Evolutionary conservation across 441 rosid genomes (phyloP), one percentile per base, ranked within the genome.

Genomic region (Corymbia calophylla): DNA sequence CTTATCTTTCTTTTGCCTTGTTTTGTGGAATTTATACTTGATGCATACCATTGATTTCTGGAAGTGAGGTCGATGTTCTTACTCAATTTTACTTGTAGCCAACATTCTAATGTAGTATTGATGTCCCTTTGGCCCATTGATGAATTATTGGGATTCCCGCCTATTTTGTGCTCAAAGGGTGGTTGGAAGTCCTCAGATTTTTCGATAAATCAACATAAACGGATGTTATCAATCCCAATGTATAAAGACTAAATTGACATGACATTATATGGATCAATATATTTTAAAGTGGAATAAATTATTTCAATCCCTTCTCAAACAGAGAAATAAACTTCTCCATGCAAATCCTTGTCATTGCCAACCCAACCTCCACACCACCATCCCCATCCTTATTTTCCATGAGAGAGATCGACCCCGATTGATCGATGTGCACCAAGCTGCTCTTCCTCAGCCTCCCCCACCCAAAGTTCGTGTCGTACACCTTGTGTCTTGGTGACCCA

Each of bases 361-460:
- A 47, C 10, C 87, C 91, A 0, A 90, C 47, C 44, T 90, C 91
- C 39, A 90, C 44, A 0, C 89, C 58, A 39, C 89, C 91, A 31
- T 58, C 66, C 31, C 39, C 91, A 19, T 87, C 87, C 54, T 2
- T 80, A 17, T 87, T 73, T 54, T 90, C 87, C 1, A 29, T 48
- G 12, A 90, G 51, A 49, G 89, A 90, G 44, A 90, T 58, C 9
- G 77, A 39, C 27, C 56, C 16, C 5, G 62, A 18, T 17, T 10
- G 53, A 55, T 86, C 88, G 3, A 86, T 68, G 85, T 89, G 87
- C 47, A 49, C 91, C n/a, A 91, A 25, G 87, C 91, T 91, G 53
- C 66, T 84, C 91, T 91, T 93, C 77, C 54, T 93, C 1, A 93
- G 92, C 87, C 80, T 94, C 32, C 96, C 95, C 95, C 95, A 95